Conservation (phyloP, 2,329 filamentous ascomycete genomes). For the Ophioceras dolichostomum region DNA sequence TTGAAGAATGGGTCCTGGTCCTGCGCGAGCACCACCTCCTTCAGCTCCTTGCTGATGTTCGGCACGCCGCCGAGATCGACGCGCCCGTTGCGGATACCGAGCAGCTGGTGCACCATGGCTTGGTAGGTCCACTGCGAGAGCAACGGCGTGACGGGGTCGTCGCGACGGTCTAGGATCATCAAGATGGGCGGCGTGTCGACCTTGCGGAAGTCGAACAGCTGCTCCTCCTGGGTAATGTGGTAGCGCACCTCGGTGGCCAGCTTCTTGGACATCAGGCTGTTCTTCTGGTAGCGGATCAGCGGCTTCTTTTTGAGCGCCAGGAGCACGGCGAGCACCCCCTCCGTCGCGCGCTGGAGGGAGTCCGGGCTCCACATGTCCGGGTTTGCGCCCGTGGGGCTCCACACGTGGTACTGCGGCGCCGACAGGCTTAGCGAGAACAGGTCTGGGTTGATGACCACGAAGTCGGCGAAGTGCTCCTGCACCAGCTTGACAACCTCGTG, state of each 20-base stretch:
- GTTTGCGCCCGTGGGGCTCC: constrained; percentile 55
- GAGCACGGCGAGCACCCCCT: constrained; percentile 74
- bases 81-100: constrained; percentile 90
- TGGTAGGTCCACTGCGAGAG: constrained; percentile 99
- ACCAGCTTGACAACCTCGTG: constrained; percentile 92
- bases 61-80: constrained; percentile 78
- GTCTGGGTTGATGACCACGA: constrained; percentile 88
- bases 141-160: constrained; percentile 88
- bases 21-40: constrained; percentile 88
- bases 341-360: constrained; percentile 71
- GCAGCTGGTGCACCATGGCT: constrained; percentile 96
- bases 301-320: constrained; percentile 94
- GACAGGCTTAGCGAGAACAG: constrained; percentile 70
- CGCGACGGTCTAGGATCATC: constrained; percentile 77
- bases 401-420: constrained; percentile 63
- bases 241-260: constrained; percentile 87
- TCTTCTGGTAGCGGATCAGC: constrained; percentile 84
- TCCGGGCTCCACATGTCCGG: constrained; percentile 89
- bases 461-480: constrained; percentile 95
- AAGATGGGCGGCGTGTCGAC: constrained; percentile 91
- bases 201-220: constrained; percentile 91
- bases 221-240: constrained; percentile 87
- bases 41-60: constrained; percentile 74
- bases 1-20: constrained; percentile 98
- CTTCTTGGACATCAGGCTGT: constrained; percentile 82